Evolutionary conservation across 129 eudicot species (phyloP), one percentile per base, ranked within the genome.

Genomic region (Flaveria trinervia): DNA sequence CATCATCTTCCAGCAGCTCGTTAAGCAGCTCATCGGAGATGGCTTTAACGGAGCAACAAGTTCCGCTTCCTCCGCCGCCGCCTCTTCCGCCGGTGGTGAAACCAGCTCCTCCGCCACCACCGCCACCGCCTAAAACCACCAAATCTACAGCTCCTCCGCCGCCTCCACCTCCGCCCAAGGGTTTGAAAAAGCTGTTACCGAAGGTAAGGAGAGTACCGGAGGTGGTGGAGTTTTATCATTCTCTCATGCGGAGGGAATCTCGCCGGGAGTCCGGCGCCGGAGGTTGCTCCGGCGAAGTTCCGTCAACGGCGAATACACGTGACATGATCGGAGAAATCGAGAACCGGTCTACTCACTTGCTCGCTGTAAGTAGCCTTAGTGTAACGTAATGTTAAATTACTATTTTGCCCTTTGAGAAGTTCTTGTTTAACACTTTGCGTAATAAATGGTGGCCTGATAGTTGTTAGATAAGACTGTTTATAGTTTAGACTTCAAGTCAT

Each of bases 311-410:
- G 26, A 93, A 88, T 46, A 83, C 93, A 13, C 87, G 90, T 55
- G 98, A 93, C 60, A 88, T 93, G 91, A 92, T 93, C 71, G 98
- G 98, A 33, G 98, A 93, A 55, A 90, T 93, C 70, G 97, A 90
- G 89, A 93, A 93, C 75, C 97, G 97, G 84, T 93, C 98, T 2
- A 84, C 98, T 6, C 91, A 93, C 55, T 85, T 93, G 67, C 93
- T 89, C 16, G 97, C 98, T 22, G 98, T 93, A 80, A 90, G 91
- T 84, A 43, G 44, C 59, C 17, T 16, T 68, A 69, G 62, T 51
- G 20, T 60, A 60, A 49, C 76, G 26, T 23, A 3, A 36, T 54
- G 7, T 0, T 73, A 48, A 84, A 81, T 85, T 85, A 89, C 92
- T 23, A 41, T 68, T 41, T 62, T 82, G 85, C 86, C 88, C 81